phyloP scores from a whole-genome alignment of 352 stramenopile genomes.

The Phytophthora pinifolia region DNA sequence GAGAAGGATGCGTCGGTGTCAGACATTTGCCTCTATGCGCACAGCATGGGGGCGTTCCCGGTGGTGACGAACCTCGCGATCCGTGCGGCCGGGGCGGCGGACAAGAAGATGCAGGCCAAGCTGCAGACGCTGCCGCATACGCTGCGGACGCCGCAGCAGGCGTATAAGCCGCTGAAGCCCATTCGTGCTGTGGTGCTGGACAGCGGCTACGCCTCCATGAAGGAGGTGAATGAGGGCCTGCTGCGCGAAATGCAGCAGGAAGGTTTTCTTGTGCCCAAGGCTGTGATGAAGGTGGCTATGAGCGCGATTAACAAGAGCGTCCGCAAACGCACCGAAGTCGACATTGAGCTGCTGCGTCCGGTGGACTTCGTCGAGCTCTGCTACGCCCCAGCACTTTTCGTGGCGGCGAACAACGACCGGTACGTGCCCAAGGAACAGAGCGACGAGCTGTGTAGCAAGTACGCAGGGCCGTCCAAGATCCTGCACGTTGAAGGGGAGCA shows the following conservation, averaged over 20 bases:
- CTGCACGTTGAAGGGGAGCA: conserved; percentile 65
- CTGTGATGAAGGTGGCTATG: conserved; percentile 68
- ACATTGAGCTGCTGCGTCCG: conserved; percentile 64
- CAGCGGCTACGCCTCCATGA: conserved; percentile 72
- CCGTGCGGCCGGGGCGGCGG: conserved; percentile 43
- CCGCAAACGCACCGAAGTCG: conserved; percentile 74
- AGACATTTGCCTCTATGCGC: conserved; percentile 71
- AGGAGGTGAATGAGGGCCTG: conserved; percentile 62
- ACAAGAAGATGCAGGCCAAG: conserved; percentile 52
- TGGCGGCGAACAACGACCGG: conserved; percentile 60
- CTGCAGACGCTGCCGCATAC: conserved; percentile 59
- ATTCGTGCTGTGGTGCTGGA: conserved; percentile 78
- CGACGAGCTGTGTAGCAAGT: conserved; percentile 57
- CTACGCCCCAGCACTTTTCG: conserved; percentile 69
- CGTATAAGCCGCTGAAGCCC: conserved; percentile 47
- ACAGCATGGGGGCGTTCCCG: conserved; percentile 83
- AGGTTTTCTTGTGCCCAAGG: conserved; percentile 69
- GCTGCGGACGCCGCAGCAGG: conserved; percentile 43
- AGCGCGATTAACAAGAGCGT: conserved; percentile 74
- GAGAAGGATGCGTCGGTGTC: conserved; percentile 50
- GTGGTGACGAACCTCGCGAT: conserved; percentile 77
- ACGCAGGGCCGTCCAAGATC: conserved; percentile 55
- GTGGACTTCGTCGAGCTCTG: conserved; percentile 74
- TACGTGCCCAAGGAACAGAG: conserved; percentile 75
- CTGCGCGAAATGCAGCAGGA: conserved; percentile 65